phyloP scores from a whole-genome alignment of 805 yeast species.

The Candida verbasci region DNA sequence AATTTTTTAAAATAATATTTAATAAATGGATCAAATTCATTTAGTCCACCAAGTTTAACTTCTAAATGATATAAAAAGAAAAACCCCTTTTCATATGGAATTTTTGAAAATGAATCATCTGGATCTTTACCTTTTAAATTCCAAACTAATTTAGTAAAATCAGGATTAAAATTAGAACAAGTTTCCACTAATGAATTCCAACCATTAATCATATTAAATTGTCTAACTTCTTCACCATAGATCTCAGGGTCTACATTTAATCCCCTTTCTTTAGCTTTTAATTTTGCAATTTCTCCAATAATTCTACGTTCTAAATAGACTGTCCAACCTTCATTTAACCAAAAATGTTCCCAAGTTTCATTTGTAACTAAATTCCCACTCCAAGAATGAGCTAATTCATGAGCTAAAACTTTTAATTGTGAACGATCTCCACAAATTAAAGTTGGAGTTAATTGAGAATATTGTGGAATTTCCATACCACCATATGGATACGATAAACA shows the following conservation, averaged over 20 bases:
- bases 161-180: slow-evolving; percentile 16
- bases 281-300: slow-evolving; percentile 25
- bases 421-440: slow-evolving; percentile 30
- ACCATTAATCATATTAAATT: slow-evolving; percentile 29
- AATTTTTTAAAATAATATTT: slow-evolving; percentile 24
- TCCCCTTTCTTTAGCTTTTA: slow-evolving; percentile 16
- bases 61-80: slow-evolving; percentile 26
- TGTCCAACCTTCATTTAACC: slow-evolving; percentile 38
- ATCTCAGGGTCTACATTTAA: slow-evolving; percentile 12
- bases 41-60: slow-evolving; percentile 18
- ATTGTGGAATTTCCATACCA: slow-evolving; percentile 37
- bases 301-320: slow-evolving; percentile 32
- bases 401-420: slow-evolving; percentile 32
- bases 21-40: slow-evolving; percentile 25
- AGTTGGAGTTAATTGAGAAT: slow-evolving; percentile 32
- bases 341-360: slow-evolving; percentile 34
- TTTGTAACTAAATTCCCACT: slow-evolving; percentile 35
- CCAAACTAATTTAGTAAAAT: slow-evolving; percentile 21
- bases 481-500: slow-evolving; percentile 33
- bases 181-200: slow-evolving; percentile 25
- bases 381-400: slow-evolving; percentile 37
- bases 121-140: slow-evolving; percentile 11
- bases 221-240: slow-evolving; percentile 29
- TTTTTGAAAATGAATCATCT: slow-evolving; percentile 22
- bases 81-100: slow-evolving; percentile 36